Evolutionary conservation across 371 early-diverging fungal species (phyloP).

Genomic region (Mucor lusitanicus): DNA sequence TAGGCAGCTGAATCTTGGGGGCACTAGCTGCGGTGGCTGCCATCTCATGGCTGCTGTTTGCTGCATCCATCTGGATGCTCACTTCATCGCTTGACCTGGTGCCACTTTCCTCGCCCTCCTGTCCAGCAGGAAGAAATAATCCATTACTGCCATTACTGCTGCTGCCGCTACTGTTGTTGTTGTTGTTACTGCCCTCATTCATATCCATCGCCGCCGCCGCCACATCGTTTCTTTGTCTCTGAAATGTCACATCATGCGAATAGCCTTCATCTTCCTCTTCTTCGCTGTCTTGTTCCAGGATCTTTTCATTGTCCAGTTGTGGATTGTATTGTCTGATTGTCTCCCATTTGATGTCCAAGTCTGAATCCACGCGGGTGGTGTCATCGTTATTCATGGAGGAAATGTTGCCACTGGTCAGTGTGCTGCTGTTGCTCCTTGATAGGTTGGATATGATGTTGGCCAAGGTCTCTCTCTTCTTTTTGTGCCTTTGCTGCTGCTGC

Average conservation of each 20-base stretch:
- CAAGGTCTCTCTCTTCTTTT: slow-evolving; percentile 11
- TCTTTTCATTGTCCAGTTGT: not conserved
- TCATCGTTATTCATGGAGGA: not conserved
- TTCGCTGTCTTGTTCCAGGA: not conserved
- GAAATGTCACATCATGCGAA: not conserved
- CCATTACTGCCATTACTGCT: not conserved
- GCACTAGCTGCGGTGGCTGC: not conserved
- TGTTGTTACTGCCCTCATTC: not conserved
- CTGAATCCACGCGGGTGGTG: not conserved
- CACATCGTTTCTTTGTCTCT: not conserved
- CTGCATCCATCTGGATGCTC: not conserved
- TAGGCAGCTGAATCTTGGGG: not conserved
- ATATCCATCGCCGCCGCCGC: not conserved
- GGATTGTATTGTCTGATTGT: not conserved
- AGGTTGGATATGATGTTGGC: slow-evolving; percentile 1
- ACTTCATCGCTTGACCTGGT: not conserved
- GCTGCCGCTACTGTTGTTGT: not conserved
- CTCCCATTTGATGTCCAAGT: slow-evolving; percentile 4
- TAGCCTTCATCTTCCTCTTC: not conserved
- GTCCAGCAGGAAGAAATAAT: slow-evolving; percentile 6
- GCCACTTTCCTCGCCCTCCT: not conserved
- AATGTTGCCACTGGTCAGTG: not conserved
- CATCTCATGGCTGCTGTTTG: not conserved
- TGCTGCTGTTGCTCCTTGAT: not conserved
- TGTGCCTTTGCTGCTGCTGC: not conserved